A percentile compares a stretch with the other conserved stretches of the same genome.
These are phyloP conservation scores for Botrytis porri DNA, from an alignment of 2,329 filamentous ascomycete genomes.

Conservation along the genomic window DNA sequence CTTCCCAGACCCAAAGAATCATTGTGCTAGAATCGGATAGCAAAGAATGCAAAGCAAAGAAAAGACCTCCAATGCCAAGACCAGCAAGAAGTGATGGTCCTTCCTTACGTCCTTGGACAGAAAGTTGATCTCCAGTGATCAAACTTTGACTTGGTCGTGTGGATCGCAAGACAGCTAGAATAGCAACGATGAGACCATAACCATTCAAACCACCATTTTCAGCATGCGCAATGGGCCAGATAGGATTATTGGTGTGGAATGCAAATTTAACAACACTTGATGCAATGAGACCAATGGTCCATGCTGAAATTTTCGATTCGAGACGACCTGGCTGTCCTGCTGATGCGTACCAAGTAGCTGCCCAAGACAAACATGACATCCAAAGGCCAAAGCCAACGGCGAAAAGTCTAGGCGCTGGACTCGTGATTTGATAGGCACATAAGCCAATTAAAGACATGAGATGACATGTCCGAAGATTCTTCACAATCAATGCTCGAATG, in stretches of 20 bases:
- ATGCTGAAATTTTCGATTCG: conserved; percentile 78
- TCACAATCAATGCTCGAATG: conserved; percentile 64
- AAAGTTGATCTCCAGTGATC: conserved; percentile 38
- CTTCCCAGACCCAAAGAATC: conserved; percentile 98
- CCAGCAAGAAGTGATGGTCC: conserved; percentile 71
- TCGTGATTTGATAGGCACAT: conserved; percentile 70
- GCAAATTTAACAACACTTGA: conserved; percentile 91
- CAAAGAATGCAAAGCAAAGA: conserved; percentile 89
- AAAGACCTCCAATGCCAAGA: conserved; percentile 74
- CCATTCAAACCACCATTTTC: conserved; percentile 92
- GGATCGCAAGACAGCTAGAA: conserved; percentile 73
- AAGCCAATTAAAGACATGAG: conserved; percentile 76
- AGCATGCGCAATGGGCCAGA: conserved; percentile 92
- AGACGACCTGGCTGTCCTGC: conserved; percentile 70
- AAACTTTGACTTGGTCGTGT: conserved; percentile 60
- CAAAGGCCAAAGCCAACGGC: conserved; percentile 76
- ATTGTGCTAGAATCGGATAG: conserved; percentile 97
- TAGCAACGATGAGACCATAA: conserved; percentile 70
- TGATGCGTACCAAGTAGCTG: conserved; percentile 76
- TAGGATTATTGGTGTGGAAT: conserved; percentile 89
- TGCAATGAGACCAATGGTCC: conserved; percentile 75
- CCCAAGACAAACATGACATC: conserved; percentile 80
- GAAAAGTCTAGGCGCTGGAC: conserved; percentile 74
- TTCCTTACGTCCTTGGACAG: conserved; percentile 53
- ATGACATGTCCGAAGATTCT: conserved; percentile 69